phyloP scores from a whole-genome alignment of 306 rosid genomes.

The Pyrus pyrifolia region DNA sequence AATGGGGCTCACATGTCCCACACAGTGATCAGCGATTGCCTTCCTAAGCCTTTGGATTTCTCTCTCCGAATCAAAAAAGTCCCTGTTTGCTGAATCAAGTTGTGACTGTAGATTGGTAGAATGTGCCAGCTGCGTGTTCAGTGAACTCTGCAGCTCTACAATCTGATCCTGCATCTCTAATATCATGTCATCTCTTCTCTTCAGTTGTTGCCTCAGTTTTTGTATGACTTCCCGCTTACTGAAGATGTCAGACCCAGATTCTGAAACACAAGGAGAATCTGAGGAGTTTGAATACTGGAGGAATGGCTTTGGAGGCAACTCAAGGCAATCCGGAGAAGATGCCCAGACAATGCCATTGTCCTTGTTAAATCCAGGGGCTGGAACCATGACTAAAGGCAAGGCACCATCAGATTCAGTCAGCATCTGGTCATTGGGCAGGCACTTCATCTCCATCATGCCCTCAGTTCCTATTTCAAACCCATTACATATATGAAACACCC shows the following conservation, averaged over 20 bases:
- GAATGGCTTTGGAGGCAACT: slow-evolving; percentile 71
- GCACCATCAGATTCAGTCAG: slow-evolving; percentile 47
- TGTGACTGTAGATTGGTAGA: slow-evolving; percentile 78
- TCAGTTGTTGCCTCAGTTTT: slow-evolving; percentile 87
- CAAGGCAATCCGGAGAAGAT: slow-evolving; percentile 84
- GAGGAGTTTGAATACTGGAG: slow-evolving; percentile 84
- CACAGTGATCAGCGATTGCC: slow-evolving; percentile 91
- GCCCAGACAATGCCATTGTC: slow-evolving; percentile 80
- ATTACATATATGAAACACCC: background rate
- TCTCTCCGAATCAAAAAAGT: slow-evolving; percentile 68
- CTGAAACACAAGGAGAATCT: slow-evolving; percentile 93
- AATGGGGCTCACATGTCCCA: slow-evolving; percentile 35
- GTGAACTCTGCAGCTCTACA: slow-evolving; percentile 65
- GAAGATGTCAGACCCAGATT: slow-evolving; percentile 90
- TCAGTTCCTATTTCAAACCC: slow-evolving; percentile 46
- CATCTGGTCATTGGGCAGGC: slow-evolving; percentile 56
- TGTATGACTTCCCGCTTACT: slow-evolving; percentile 91
- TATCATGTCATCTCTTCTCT: slow-evolving; percentile 94
- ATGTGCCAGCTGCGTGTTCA: slow-evolving; percentile 56
- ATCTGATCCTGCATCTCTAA: slow-evolving; percentile 98
- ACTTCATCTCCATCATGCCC: slow-evolving; percentile 43
- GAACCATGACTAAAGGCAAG: slow-evolving; percentile 79
- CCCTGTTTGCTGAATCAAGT: slow-evolving; percentile 71
- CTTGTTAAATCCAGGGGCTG: slow-evolving; percentile 61
- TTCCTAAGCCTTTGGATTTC: slow-evolving; percentile 88